phyloP scores from a whole-genome alignment of 2,329 filamentous ascomycete species.

The Thelonectria olida region DNA sequence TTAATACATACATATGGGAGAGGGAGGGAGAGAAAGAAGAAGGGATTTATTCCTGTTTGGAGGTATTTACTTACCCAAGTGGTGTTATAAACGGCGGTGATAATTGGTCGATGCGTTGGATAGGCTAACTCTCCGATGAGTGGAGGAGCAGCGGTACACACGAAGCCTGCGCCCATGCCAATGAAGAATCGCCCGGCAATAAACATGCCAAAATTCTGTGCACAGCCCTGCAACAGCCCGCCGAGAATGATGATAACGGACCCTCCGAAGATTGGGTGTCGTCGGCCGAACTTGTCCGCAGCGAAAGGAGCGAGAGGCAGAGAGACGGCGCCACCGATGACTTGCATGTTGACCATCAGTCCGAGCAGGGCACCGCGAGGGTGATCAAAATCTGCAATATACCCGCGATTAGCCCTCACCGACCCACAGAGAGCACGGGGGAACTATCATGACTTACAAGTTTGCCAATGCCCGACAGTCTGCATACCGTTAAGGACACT shows the following conservation, averaged over 20 bases:
- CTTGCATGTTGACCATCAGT: slow-evolving; percentile 40
- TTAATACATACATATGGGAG: too few species aligned
- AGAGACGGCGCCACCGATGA: too few species aligned
- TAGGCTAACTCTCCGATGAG: slow-evolving; percentile 62
- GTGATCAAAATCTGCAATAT: too few species aligned
- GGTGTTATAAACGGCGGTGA: too few species aligned
- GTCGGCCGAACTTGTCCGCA: slow-evolving; percentile 46
- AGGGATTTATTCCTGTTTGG: too few species aligned
- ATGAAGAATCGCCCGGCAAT: slow-evolving; percentile 62
- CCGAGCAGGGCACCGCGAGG: slow-evolving; percentile 41
- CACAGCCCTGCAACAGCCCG: slow-evolving; percentile 44
- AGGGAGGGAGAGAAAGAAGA: too few species aligned
- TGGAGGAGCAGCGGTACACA: slow-evolving; percentile 59
- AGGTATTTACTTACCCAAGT: too few species aligned
- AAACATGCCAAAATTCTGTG: slow-evolving; percentile 57
- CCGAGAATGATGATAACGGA: slow-evolving; percentile 45
- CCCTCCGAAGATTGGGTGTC: slow-evolving; percentile 43
- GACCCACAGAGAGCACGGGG: too few species aligned
- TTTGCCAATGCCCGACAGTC: slow-evolving; percentile 46
- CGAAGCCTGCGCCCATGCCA: slow-evolving; percentile 62
- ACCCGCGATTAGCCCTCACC: too few species aligned
- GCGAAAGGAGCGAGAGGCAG: too few species aligned
- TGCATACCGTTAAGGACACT: slow-evolving; percentile 48
- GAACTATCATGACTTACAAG: too few species aligned
- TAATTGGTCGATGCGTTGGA: slow-evolving; percentile 61